Evolutionary conservation across 768 basidiomycete genomes (phyloP).

Genomic region (Kwoniella sp.): DNA sequence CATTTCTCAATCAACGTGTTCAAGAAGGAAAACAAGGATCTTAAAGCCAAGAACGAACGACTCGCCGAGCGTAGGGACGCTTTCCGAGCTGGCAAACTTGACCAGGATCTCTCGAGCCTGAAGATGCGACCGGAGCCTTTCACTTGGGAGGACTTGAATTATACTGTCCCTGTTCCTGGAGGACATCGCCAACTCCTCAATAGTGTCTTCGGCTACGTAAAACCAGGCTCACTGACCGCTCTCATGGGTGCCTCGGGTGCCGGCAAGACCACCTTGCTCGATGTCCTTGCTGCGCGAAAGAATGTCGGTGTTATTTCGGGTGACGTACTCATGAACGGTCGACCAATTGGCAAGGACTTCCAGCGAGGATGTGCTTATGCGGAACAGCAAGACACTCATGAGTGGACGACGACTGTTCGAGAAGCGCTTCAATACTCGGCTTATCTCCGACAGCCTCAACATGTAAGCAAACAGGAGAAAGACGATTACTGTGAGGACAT

Average conservation of each 20-base stretch:
- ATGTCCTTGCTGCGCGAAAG: conserved; percentile 69
- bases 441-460: conserved; percentile 70
- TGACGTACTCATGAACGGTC: conserved; percentile 68
- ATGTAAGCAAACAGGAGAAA: conserved; percentile 70
- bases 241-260: conserved; percentile 60
- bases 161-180: conserved; percentile 59
- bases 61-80: conserved; percentile 61
- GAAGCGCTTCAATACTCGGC: conserved; percentile 82
- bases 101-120: conserved; percentile 59
- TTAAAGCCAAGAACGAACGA: conserved; percentile 58
- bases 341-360: conserved; percentile 61
- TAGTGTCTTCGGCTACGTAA: conserved; percentile 58
- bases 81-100: conserved; percentile 53
- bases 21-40: conserved; percentile 62
- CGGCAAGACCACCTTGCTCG: conserved; percentile 58
- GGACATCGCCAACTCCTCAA: conserved; percentile 54
- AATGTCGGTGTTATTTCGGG: conserved; percentile 73
- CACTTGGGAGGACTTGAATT: conserved; percentile 70
- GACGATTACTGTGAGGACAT: conserved; percentile 70
- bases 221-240: conserved; percentile 58
- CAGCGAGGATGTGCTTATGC: conserved; percentile 75
- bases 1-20: conserved; percentile 62
- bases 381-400: conserved; percentile 72
- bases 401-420: conserved; percentile 72
- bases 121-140: conserved; percentile 62